Evolutionary conservation across 2,329 filamentous ascomycete species (phyloP).

Genomic region (Tolypocladium nubicola): DNA sequence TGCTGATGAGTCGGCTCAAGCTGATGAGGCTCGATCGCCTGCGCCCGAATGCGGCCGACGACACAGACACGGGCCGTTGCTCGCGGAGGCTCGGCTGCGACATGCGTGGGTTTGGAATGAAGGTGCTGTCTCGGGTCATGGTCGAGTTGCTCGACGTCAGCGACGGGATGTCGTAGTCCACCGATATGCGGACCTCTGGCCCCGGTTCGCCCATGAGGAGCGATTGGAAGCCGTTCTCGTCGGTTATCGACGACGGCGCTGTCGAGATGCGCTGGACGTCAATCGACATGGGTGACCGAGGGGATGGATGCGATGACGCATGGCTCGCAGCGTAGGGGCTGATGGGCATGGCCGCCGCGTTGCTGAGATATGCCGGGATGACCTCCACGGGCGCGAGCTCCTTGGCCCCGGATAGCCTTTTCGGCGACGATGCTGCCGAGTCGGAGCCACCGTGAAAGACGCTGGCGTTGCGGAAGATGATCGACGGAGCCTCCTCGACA

Average conservation of each 20-base stretch:
- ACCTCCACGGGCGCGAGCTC: conserved; percentile 43
- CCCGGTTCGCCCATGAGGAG: conserved; percentile 64
- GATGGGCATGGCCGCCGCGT: conserved; percentile 35
- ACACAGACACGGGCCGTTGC: conserved; percentile 52
- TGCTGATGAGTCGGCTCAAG: conserved; percentile 65
- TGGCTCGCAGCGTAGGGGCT: conserved; percentile 57
- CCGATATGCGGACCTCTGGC: conserved; percentile 60
- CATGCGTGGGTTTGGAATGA: conserved; percentile 32
- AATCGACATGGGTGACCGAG: conserved; percentile 56
- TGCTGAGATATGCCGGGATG: conserved; percentile 31
- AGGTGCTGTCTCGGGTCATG: conserved; percentile 58
- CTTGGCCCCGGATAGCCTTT: conserved; percentile 26
- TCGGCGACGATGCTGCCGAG: conserved; percentile 34
- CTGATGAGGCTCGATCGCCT: conserved; percentile 69
- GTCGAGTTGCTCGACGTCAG: conserved; percentile 67
- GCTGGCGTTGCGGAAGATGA: conserved; percentile 28
- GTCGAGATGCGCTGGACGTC: conserved; percentile 66
- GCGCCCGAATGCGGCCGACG: conserved; percentile 51
- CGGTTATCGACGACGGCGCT: conserved; percentile 61
- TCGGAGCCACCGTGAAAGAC: conserved; percentile 21
- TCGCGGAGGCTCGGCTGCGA: conserved; percentile 38
- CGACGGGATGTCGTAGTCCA: conserved; percentile 61
- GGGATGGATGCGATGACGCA: conserved; percentile 53
- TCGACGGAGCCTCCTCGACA: conserved; percentile 31
- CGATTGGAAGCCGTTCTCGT: conserved; percentile 61